Base-by-base conservation (phyloP, 225 moss, liverwort and hornwort genomes). In the Asterella californica region DNA sequence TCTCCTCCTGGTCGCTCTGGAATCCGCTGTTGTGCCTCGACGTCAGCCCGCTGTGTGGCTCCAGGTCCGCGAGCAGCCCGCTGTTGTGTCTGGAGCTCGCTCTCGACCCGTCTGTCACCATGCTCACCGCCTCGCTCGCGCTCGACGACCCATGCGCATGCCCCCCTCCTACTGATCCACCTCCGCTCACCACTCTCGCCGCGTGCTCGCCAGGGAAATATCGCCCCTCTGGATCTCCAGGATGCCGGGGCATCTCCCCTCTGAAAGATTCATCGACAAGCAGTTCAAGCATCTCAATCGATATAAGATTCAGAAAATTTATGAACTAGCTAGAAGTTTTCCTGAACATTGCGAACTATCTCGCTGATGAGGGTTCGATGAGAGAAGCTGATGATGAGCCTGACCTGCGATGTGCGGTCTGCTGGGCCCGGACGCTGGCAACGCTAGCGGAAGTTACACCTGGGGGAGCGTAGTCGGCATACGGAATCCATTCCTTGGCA, bases 81-180 rank as follows among this genome's bases (percentile, higher is more conserved):
- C 79, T 79, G 69, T 79, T 52, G 29, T 79, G 79, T 9, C 79
- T 50, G 21, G 79, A 79, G 60, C 79, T 79, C 24, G 34, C 68
- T 19, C 79, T 59, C n/a, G 79, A 79, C 25, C 79, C 79, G 79
- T 79, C 79, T 32, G 79, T 79, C 22, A 79, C 79, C 68, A 79
- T 70, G 69, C 79, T 79, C 53, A 70, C 55, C 14, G 68, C 36
- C 2, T 79, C 79, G 33, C 79, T 79, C 47, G 66, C 79, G 33
- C 79, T 79, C 47, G 66, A 48, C 10, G 78, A 78, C 30, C 64
- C 78, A n/a, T 52, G 67, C 25, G 46, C 64, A n/a, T 22, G 12
- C 30, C 30, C 0, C 53, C 33, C 19, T 12, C 52, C n/a, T n/a
- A n/a, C n/a, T n/a, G n/a, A n/a, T 27, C 71, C 25, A 15, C 47